These are phyloP conservation scores for Picea sitchensis DNA, from an alignment of 75 land plant genomes.

Conservation along the genomic window DNA sequence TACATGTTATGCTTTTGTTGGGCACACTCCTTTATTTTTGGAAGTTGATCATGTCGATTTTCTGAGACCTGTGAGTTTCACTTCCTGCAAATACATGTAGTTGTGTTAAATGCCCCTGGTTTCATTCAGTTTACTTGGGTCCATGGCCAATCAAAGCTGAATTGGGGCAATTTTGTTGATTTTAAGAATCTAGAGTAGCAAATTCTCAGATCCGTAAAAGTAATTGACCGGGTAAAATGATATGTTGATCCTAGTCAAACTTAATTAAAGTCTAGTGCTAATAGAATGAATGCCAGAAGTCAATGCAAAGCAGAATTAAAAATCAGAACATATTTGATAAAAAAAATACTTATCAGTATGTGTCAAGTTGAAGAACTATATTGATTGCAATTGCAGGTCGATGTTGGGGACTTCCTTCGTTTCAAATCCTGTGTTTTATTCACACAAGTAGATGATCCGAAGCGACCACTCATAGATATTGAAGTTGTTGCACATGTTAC, in stretches of 20 bases:
- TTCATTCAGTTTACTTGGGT: slow-evolving; percentile 5
- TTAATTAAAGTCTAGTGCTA: neutral
- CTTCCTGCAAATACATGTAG: neutral
- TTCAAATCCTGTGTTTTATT: slow-evolving; percentile 90
- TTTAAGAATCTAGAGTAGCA: neutral
- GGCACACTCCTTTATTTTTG: slow-evolving; percentile 71
- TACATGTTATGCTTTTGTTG: slow-evolving; percentile 92
- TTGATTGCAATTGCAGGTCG: slow-evolving; percentile 53
- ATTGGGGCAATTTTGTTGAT: neutral
- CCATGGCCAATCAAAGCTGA: neutral
- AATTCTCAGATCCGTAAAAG: neutral
- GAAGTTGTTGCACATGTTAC: slow-evolving; percentile 94
- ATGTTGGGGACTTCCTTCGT: slow-evolving; percentile 91
- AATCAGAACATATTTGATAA: too few relatives aligned
- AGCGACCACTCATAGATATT: slow-evolving; percentile 71
- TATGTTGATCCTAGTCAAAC: neutral
- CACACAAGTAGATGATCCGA: slow-evolving; percentile 65
- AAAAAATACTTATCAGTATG: neutral
- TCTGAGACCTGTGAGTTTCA: slow-evolving; percentile 70
- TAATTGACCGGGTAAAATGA: neutral
- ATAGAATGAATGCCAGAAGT: neutral
- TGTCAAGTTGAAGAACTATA: neutral
- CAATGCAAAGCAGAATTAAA: neutral
- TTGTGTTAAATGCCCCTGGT: neutral
- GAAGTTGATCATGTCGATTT: slow-evolving; percentile 99